Base-by-base conservation (phyloP, 1,284 basidiomycete species). In the Entoloma clypeatum region DNA sequence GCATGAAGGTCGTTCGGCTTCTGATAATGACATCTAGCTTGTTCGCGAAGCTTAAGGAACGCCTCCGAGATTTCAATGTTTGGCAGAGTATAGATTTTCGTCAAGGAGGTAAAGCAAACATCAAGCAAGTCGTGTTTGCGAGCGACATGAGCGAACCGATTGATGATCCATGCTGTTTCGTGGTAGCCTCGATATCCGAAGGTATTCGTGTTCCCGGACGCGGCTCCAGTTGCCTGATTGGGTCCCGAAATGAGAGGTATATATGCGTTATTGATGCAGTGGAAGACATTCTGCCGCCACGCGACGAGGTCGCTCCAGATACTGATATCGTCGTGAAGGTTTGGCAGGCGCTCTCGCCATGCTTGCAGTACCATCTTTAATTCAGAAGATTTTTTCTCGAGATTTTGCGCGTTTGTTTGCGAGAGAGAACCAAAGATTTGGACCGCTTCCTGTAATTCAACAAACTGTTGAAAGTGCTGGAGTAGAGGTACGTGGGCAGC, bases 31-130 rank as follows among this genome's bases (percentile, higher is more conserved):
- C 95, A 98, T 38, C 94, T 86, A n/a, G 96, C 97, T 66, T 99
- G 96, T 64, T 99, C 97, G 38, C 97, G 86, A 24, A 99, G 79
- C 68, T 99, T 99, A 47, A 99, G 74, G 75, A 99, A 99, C 1
- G 97, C 96, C 63, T 99, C 96, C 2, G 96, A 96, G 53, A 99
- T 99, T 68, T 99, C 96, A 67, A 99, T 99, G 65, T 99, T 99
- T 16, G 97, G 97, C 25, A 99, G 69, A 1, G 92, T 96, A 67
- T 99, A 99, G 58, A 99, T 99, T 71, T 93, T 97, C 60, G 91
- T 96, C 53, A 99, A 74, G 1, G 90, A 89, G 10, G 78, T 90
- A 67, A 93, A 93, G 69, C 97, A 99, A 39, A 97, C 95, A 39
- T 99, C 95, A 38, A 94, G 77, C 7, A 99, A 75, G 49, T 95